Base-by-base conservation (phyloP, 345 rosid species). In the Salix purpurea region DNA sequence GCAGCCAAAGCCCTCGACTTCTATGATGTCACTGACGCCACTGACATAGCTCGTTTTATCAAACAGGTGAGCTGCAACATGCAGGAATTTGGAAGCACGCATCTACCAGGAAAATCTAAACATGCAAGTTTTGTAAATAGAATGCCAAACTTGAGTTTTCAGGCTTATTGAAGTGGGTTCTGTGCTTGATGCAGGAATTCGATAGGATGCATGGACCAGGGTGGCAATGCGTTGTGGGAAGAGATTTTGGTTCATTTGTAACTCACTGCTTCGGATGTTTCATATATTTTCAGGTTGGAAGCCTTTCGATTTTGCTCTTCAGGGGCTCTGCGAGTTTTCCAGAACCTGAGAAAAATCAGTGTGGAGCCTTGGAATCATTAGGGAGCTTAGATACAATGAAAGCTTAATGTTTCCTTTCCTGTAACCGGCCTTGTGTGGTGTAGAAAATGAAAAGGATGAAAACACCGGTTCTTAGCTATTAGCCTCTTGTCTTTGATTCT, bases 1-100 rank as follows among this genome's bases (percentile, higher is more conserved):
- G 97, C 96, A 19, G 83, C 96, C 10, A 90, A 91, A 81, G 94
- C 98, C 64, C 92, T 94, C 13, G 97, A 92, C 83, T 78, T 76
- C 80, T 92, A 89, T 74, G 97, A 92, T 78, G 89, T 85, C 75
- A 88, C 93, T 4, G 89, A 92, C 23, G 82, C 88, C 37, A 94
- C 94, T 26, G 87, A 86, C 19, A 90, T 92, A 28, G 96, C 97
- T 13, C 84, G 89, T 70, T 90, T 90, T 87, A 92, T 92, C 67
- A 92, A 92, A 77, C 87, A 83, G 96, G 98, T 89, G 76, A 42
- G 50, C 18, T 23, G n/a, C 40, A 18, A 2, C 44, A 40, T 40
- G 44, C 44, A 40, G 44, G 44, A 40, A 40, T 42, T 11, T 2
- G 46, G 46, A 9, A 40, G 46, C 13, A 40, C 44, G 11, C 13